Conservation (phyloP, 2,329 filamentous ascomycete species). For the Cladosporium sp. region DNA sequence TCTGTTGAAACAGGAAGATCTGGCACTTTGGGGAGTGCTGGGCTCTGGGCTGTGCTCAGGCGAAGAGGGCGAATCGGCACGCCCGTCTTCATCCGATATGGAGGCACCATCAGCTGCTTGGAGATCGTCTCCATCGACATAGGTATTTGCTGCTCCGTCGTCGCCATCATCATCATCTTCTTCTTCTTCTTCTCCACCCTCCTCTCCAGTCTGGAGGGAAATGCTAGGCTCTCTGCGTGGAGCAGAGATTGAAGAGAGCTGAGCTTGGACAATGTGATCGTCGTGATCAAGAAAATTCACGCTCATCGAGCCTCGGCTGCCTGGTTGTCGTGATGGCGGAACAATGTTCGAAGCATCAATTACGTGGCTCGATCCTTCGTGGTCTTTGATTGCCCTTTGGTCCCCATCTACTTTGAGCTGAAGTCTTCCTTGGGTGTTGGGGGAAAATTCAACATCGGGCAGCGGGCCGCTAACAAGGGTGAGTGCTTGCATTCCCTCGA, state of each 20-base stretch:
- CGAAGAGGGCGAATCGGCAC: background rate
- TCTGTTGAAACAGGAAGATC: background rate
- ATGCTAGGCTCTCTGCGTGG: conserved; percentile 19
- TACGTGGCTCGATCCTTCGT: background rate
- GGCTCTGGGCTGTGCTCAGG: background rate
- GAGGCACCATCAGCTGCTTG: conserved; percentile 7
- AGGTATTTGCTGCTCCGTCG: conserved; percentile 10
- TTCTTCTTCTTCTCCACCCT: conserved; percentile 13
- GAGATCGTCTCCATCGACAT: conserved; percentile 12
- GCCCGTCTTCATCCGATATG: background rate
- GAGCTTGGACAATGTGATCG: conserved; percentile 16
- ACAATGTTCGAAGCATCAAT: background rate
- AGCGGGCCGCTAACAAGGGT: conserved; percentile 18
- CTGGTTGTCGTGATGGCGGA: conserved; percentile 5
- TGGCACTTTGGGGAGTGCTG: background rate
- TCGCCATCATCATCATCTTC: conserved; percentile 10
- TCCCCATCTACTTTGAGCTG: too few relatives aligned
- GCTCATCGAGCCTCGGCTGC: background rate
- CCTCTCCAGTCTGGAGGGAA: conserved; percentile 14
- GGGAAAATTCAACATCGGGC: conserved; percentile 20
- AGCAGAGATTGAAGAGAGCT: conserved; percentile 24
- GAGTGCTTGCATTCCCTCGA: conserved; percentile 1
- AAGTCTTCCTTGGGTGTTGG: too few relatives aligned
- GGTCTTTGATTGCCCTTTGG: background rate
- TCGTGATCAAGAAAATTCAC: conserved; percentile 19